Evolutionary conservation across 2,329 filamentous ascomycete species (phyloP).

Genomic region (Rutstroemia sp.): DNA sequence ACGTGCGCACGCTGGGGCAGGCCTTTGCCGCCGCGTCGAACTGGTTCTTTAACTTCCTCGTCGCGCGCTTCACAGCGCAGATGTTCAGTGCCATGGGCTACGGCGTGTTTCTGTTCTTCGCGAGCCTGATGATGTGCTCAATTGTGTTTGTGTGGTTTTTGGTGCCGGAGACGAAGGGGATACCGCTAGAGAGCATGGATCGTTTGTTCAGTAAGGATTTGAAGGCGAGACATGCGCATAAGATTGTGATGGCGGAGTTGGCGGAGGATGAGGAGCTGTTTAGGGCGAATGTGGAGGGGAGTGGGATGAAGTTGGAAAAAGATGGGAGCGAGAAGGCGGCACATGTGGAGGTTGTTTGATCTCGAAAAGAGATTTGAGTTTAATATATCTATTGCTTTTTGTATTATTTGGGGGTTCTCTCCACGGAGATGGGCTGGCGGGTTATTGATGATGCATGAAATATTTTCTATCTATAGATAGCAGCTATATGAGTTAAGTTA

Average conservation of each 20-base stretch:
- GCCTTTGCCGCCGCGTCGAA: slow-evolving; percentile 65
- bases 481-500: too few species aligned
- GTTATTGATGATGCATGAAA: not conserved
- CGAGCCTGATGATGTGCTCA: slow-evolving; percentile 51
- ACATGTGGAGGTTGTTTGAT: slow-evolving; percentile 2
- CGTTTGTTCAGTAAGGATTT: slow-evolving; percentile 42
- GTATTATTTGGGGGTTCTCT: not conserved
- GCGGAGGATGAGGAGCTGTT: slow-evolving; percentile 21
- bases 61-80: slow-evolving; percentile 58
- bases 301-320: slow-evolving; percentile 11
- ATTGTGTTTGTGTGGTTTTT: slow-evolving; percentile 54
- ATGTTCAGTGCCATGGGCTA: slow-evolving; percentile 55
- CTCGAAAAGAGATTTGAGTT: not conserved
- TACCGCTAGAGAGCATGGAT: slow-evolving; percentile 60
- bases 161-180: slow-evolving; percentile 58
- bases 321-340: slow-evolving; percentile 15
- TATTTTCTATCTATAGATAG: too few species aligned
- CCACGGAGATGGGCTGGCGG: not conserved
- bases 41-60: slow-evolving; percentile 62
- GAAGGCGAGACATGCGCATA: slow-evolving; percentile 20
- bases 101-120: slow-evolving; percentile 65
- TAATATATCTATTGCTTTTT: not conserved
- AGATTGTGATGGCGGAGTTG: slow-evolving; percentile 22
- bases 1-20: slow-evolving; percentile 62
- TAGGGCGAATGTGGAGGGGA: slow-evolving; percentile 8